phyloP scores from a whole-genome alignment of 2,329 filamentous ascomycete species.

The Aspergillus fumigatus region DNA sequence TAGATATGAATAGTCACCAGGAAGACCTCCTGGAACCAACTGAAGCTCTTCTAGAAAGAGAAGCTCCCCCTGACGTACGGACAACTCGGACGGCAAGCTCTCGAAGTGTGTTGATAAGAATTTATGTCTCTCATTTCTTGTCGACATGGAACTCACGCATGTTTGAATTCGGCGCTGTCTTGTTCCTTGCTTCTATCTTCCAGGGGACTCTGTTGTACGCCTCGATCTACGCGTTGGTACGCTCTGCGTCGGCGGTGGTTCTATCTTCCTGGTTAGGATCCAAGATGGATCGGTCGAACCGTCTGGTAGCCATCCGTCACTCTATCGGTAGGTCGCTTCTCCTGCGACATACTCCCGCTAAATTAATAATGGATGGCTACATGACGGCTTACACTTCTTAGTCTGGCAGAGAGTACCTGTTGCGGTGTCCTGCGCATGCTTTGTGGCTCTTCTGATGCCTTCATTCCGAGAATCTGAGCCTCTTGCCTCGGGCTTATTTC shows the following conservation, averaged over 20 bases:
- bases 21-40: neutral
- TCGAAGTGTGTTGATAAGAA: neutral
- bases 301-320: conserved; percentile 48
- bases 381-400: conserved; percentile 4
- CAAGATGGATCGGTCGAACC: conserved; percentile 54
- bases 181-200: conserved; percentile 55
- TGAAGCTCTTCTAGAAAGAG: neutral
- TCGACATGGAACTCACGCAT: conserved; percentile 62
- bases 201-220: conserved; percentile 59
- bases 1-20: neutral
- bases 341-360: no score
- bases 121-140: conserved; percentile 58
- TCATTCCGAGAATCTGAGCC: neutral
- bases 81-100: neutral
- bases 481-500: conserved; percentile 24
- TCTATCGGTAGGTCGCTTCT: conserved; percentile 40
- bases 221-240: conserved; percentile 64
- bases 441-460: conserved; percentile 33
- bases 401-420: conserved; percentile 40
- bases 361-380: neutral
- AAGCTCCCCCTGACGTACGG: neutral
- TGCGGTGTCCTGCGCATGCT: conserved; percentile 45
- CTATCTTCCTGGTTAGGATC: conserved; percentile 57
- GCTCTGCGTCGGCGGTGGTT: conserved; percentile 54
- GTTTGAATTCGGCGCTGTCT: conserved; percentile 60